A percentile compares a stretch with the other conserved stretches of the same genome.
Conservation (phyloP, 1,139 yeast species). For the Candida dubliniensis region DNA sequence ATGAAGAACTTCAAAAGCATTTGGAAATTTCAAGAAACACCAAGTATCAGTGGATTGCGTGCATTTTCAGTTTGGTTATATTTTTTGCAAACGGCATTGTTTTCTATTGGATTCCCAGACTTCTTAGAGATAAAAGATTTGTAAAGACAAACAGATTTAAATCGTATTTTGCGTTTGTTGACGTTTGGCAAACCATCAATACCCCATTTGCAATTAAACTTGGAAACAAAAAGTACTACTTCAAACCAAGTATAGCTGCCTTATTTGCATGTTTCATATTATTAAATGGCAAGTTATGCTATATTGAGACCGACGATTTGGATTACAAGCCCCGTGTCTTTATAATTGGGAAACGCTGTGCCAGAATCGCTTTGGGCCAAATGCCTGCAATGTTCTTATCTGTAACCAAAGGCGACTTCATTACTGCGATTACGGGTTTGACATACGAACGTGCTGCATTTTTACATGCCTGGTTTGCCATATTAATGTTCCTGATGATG, state of each 20-base stretch:
- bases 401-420: slow-evolving; percentile 40
- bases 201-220: slow-evolving; percentile 18
- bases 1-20: slow-evolving; percentile 20
- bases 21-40: slow-evolving; percentile 38
- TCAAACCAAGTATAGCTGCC: slow-evolving; percentile 44
- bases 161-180: slow-evolving; percentile 26
- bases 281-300: slow-evolving; percentile 28
- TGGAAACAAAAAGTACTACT: slow-evolving; percentile 18
- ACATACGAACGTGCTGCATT: slow-evolving; percentile 39
- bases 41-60: slow-evolving; percentile 39
- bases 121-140: slow-evolving; percentile 17
- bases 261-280: slow-evolving; percentile 27
- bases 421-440: slow-evolving; percentile 43
- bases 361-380: slow-evolving; percentile 44
- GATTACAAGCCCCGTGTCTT: slow-evolving; percentile 40
- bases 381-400: slow-evolving; percentile 39
- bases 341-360: slow-evolving; percentile 44
- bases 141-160: slow-evolving; percentile 13
- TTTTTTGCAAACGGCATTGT: slow-evolving; percentile 40
- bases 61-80: slow-evolving; percentile 25
- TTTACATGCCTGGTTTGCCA: slow-evolving; percentile 48
- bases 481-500: slow-evolving; percentile 39
- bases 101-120: slow-evolving; percentile 44
- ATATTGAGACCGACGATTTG: slow-evolving; percentile 35
- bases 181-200: slow-evolving; percentile 31